Evolutionary conservation across 495 filamentous ascomycete genomes (phyloP).

Genomic region (Hypoxylon rickii): DNA sequence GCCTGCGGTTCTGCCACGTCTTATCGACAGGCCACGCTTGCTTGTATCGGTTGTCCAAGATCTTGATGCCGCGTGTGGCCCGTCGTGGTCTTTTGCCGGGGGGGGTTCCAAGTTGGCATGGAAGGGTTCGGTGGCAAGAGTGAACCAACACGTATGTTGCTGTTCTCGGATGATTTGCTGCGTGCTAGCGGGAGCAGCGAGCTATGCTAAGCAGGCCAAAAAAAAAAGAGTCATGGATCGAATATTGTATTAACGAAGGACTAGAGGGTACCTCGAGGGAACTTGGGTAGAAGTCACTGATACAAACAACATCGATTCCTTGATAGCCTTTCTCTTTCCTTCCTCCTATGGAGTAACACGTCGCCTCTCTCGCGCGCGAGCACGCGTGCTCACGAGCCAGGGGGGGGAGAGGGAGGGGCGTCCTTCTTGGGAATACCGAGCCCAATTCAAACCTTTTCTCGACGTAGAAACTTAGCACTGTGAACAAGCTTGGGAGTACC

Average conservation of each 20-base stretch:
- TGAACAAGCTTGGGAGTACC: neutral
- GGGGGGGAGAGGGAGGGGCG: too few relatives aligned
- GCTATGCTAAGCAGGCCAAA: neutral
- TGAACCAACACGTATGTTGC: neutral
- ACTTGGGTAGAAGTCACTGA: neutral
- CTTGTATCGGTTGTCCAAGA: neutral
- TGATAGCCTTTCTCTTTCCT: neutral
- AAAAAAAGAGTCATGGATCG: too few relatives aligned
- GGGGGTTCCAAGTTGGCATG: neutral
- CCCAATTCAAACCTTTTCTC: neutral
- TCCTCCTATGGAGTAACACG: neutral
- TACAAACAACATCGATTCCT: neutral
- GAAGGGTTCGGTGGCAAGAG: neutral
- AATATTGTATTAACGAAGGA: neutral
- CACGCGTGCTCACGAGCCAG: too few relatives aligned
- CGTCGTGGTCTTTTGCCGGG: neutral
- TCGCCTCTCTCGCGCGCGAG: neutral
- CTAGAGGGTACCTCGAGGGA: neutral
- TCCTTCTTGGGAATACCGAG: neutral
- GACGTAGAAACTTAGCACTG: conserved; percentile 2
- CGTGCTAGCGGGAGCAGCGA: neutral
- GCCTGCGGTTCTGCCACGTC: neutral
- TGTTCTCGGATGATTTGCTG: neutral
- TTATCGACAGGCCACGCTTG: neutral
- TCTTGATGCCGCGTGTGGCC: neutral